Conservation (phyloP, 1,139 yeast genomes). For the Sugiyamaella sp. region DNA sequence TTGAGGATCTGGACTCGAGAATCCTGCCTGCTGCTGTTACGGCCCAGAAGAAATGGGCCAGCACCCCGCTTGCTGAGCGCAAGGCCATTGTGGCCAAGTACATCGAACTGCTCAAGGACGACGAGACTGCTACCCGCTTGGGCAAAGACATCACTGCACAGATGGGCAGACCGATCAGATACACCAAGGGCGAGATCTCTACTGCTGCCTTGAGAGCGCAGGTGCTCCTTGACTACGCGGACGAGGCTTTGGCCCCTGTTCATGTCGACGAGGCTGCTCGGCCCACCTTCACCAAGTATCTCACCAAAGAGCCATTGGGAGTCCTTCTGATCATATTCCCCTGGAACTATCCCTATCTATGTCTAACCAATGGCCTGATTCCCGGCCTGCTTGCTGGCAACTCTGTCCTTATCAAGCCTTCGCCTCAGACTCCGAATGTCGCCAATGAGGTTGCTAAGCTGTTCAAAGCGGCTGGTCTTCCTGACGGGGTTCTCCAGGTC, state of each 20-base stretch:
- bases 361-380: constrained; percentile 80
- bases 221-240: constrained; percentile 39
- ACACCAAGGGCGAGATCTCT: constrained; percentile 41
- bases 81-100: constrained; percentile 39
- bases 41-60: constrained; percentile 41
- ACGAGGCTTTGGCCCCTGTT: constrained; percentile 40
- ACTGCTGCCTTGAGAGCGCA: constrained; percentile 42
- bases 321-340: constrained; percentile 85
- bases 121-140: constrained; percentile 34
- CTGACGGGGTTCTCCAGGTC: constrained; percentile 77
- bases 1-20: constrained; percentile 32
- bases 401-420: constrained; percentile 77
- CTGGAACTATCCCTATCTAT: constrained; percentile 84
- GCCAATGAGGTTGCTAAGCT: constrained; percentile 68
- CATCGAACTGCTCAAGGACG: constrained; percentile 36
- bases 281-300: constrained; percentile 48
- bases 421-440: constrained; percentile 81
- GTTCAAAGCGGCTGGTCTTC: constrained; percentile 72
- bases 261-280: constrained; percentile 37
- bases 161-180: constrained; percentile 45
- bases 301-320: constrained; percentile 68
- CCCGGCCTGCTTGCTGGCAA: constrained; percentile 86
- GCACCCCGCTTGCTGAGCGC: constrained; percentile 36
- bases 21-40: constrained; percentile 35
- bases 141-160: constrained; percentile 42